A percentile compares a stretch with the other conserved stretches of the same genome.
Evolutionary conservation across 441 rosid genomes (phyloP).

Genomic region (Gossypium lobatum): DNA sequence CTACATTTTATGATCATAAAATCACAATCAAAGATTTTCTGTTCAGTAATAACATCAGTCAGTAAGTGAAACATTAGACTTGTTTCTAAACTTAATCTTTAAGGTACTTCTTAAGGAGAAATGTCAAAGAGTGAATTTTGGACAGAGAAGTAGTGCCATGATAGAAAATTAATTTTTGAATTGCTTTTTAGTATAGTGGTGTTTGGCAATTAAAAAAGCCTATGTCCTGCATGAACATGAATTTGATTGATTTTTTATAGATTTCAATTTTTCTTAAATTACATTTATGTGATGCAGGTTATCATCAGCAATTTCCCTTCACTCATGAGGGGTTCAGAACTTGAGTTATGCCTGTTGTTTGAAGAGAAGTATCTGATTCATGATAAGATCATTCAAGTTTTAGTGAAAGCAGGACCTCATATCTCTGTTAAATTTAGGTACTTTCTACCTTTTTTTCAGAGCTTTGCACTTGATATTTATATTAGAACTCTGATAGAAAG

Average conservation of each 20-base stretch:
- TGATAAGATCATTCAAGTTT: constrained; percentile 48
- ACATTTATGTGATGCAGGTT: constrained; percentile 35
- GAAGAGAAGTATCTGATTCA: constrained; percentile 40
- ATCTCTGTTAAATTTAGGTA: constrained; percentile 68
- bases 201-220: constrained; percentile 4
- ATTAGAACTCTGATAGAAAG: not conserved
- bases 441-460: constrained; percentile 14
- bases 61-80: not conserved
- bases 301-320: constrained; percentile 64
- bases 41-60: not conserved
- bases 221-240: constrained; percentile 3
- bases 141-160: constrained; percentile 7
- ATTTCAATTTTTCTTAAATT: constrained; percentile 2
- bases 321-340: constrained; percentile 75
- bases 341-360: constrained; percentile 41
- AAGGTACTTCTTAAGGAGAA: not conserved
- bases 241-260: not conserved
- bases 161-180: not conserved
- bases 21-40: not conserved
- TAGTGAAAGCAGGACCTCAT: constrained; percentile 71
- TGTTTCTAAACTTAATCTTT: not conserved
- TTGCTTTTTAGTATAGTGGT: constrained; percentile 1
- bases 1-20: not conserved
- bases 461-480: constrained; percentile 10
- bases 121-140: not conserved